A percentile compares a stretch with the other conserved stretches of the same genome.
phyloP scores from a whole-genome alignment of 140 eudicot genomes.

The Senecio squalidus region DNA sequence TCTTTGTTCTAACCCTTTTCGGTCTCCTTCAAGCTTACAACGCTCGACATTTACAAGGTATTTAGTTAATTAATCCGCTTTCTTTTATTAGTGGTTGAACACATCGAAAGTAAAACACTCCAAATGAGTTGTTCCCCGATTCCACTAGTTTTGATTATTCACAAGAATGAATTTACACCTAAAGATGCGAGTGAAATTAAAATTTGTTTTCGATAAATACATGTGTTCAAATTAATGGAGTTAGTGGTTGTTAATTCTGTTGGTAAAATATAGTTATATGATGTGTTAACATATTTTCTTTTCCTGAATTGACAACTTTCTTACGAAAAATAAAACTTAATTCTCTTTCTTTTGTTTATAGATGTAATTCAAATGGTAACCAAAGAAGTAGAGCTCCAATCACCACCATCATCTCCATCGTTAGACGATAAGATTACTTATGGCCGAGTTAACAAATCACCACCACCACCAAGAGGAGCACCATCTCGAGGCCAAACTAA shows the following conservation, averaged over 20 bases:
- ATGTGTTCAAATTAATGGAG: too few species aligned
- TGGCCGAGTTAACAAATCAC: background rate
- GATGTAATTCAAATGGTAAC: constrained; percentile 17
- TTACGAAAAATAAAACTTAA: too few species aligned
- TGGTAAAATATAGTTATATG: too few species aligned
- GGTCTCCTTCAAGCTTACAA: constrained; percentile 4
- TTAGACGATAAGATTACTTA: background rate
- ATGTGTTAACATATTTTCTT: too few species aligned
- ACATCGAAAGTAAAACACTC: background rate
- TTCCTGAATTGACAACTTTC: background rate
- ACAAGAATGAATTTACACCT: too few species aligned
- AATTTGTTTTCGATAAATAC: too few species aligned
- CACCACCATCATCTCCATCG: background rate
- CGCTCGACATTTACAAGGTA: constrained; percentile 25
- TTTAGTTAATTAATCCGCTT: background rate
- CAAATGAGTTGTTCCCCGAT: background rate
- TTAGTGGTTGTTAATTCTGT: too few species aligned
- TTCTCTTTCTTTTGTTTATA: background rate
- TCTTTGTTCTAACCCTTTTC: constrained; percentile 13
- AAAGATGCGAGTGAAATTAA: too few species aligned
- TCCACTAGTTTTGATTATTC: too few species aligned
- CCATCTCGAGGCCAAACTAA: background rate
- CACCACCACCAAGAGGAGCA: background rate
- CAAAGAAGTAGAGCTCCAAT: background rate
- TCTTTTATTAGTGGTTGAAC: background rate